Percentiles rank a stretch among this genome's conserved stretches.
Evolutionary conservation across 305 asterid species (phyloP).

Genomic region (Petunia hybrid): DNA sequence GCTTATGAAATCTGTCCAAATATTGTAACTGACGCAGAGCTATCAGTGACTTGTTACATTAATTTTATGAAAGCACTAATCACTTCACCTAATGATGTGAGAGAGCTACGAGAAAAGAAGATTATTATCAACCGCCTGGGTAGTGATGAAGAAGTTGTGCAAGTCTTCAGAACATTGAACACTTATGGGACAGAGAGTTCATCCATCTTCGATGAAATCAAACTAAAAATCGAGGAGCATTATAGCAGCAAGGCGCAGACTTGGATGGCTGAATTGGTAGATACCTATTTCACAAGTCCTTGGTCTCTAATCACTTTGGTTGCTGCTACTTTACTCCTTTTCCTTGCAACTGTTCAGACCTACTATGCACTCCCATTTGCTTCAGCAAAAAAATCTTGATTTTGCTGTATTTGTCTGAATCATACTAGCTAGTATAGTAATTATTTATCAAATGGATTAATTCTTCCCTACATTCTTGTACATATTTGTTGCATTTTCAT

Average conservation of each 20-base stretch:
- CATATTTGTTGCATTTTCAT: too few species aligned
- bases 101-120: slow-evolving; percentile 19
- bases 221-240: slow-evolving; percentile 27
- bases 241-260: slow-evolving; percentile 35
- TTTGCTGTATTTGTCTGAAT: background rate
- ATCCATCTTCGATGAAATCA: slow-evolving; percentile 1
- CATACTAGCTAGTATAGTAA: background rate
- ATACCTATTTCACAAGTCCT: slow-evolving; percentile 38
- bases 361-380: background rate
- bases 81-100: slow-evolving; percentile 33
- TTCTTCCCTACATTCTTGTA: too few species aligned
- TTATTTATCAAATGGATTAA: background rate
- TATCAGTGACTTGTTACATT: background rate
- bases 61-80: slow-evolving; percentile 31
- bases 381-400: background rate
- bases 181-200: slow-evolving; percentile 24
- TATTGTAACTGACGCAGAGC: background rate
- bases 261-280: slow-evolving; percentile 37
- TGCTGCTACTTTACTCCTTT: slow-evolving; percentile 33
- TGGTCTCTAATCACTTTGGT: slow-evolving; percentile 45
- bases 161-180: background rate
- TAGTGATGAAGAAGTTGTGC: slow-evolving; percentile 36
- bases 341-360: slow-evolving; percentile 34
- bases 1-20: slow-evolving; percentile 34
- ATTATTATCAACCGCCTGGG: slow-evolving; percentile 30